These are phyloP conservation scores for Trichoderma cornu-damae DNA, from an alignment of 2,329 filamentous ascomycete species.

Conservation along the genomic window DNA sequence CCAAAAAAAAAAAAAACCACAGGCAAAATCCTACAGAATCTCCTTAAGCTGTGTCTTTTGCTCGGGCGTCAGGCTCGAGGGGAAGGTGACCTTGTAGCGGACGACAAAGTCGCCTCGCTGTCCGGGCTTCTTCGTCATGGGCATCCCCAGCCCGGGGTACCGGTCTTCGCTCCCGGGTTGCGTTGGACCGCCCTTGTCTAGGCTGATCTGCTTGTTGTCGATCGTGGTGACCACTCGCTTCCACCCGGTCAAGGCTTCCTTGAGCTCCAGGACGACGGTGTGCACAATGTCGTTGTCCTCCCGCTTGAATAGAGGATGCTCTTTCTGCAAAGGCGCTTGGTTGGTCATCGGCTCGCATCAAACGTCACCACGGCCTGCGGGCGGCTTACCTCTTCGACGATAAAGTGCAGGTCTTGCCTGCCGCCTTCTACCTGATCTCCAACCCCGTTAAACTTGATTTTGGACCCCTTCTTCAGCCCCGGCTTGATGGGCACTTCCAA, in stretches of 20 bases:
- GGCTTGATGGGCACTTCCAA: slow-evolving; percentile 94
- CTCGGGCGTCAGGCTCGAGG: slow-evolving; percentile 63
- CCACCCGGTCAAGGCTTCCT: slow-evolving; percentile 94
- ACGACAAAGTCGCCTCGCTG: slow-evolving; percentile 84
- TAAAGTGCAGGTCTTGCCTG: slow-evolving; percentile 90
- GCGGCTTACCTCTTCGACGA: slow-evolving; percentile 80
- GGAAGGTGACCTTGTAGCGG: slow-evolving; percentile 90
- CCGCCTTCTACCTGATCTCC: slow-evolving; percentile 96
- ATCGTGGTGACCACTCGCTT: slow-evolving; percentile 87
- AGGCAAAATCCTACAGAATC: slow-evolving; percentile 55
- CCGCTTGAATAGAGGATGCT: slow-evolving; percentile 75
- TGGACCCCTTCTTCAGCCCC: slow-evolving; percentile 91
- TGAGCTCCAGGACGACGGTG: slow-evolving; percentile 75
- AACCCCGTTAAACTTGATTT: slow-evolving; percentile 98
- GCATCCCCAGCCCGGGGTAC: slow-evolving; percentile 89
- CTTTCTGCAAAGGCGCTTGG: slow-evolving; percentile 58
- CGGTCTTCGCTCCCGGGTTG: slow-evolving; percentile 74
- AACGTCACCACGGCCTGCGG: no score
- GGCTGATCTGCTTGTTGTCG: slow-evolving; percentile 76
- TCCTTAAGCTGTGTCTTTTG: slow-evolving; percentile 81
- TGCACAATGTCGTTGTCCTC: slow-evolving; percentile 83
- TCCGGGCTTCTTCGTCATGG: slow-evolving; percentile 80
- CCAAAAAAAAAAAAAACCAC: not conserved
- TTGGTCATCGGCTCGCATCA: not conserved
- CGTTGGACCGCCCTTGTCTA: slow-evolving; percentile 79